Evolutionary conservation across 495 filamentous ascomycete genomes (phyloP).

Genomic region (Chaetomium tenue): DNA sequence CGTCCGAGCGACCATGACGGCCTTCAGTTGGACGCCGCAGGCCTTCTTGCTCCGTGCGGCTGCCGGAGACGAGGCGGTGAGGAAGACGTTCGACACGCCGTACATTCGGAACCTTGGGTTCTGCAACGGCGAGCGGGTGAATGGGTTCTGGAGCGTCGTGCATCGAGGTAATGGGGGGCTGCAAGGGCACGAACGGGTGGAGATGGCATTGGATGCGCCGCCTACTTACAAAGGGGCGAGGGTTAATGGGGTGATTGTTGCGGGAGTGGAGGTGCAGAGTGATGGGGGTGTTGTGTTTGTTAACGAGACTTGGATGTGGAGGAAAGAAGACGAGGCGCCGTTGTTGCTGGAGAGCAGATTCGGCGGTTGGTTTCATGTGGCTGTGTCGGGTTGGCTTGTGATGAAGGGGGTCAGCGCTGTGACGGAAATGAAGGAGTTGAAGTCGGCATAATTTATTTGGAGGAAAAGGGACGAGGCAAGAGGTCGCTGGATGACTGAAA

Average conservation of each 20-base stretch:
- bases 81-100: constrained; percentile 25
- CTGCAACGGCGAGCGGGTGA: constrained; percentile 30
- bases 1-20: constrained; percentile 33
- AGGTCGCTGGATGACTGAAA: too few relatives aligned
- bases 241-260: constrained; percentile 31
- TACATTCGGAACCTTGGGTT: constrained; percentile 30
- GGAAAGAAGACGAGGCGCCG: constrained; percentile 23
- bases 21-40: constrained; percentile 38
- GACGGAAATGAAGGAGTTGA: constrained; percentile 3
- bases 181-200: constrained; percentile 17
- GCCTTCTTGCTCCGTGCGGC: constrained; percentile 28
- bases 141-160: constrained; percentile 32
- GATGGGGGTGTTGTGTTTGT: constrained; percentile 25
- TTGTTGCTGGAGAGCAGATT: constrained; percentile 31
- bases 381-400: constrained; percentile 36
- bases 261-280: constrained; percentile 24
- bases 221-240: constrained; percentile 31
- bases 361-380: constrained; percentile 31
- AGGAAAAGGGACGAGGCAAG: too few relatives aligned
- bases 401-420: constrained; percentile 34
- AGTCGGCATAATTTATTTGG: background rate
- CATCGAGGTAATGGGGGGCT: constrained; percentile 1
- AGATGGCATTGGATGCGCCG: constrained; percentile 34
- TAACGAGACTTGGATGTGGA: constrained; percentile 41
- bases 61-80: constrained; percentile 10